Conservation (phyloP, 129 eudicot species). For the Kitagawia praeruptora region DNA sequence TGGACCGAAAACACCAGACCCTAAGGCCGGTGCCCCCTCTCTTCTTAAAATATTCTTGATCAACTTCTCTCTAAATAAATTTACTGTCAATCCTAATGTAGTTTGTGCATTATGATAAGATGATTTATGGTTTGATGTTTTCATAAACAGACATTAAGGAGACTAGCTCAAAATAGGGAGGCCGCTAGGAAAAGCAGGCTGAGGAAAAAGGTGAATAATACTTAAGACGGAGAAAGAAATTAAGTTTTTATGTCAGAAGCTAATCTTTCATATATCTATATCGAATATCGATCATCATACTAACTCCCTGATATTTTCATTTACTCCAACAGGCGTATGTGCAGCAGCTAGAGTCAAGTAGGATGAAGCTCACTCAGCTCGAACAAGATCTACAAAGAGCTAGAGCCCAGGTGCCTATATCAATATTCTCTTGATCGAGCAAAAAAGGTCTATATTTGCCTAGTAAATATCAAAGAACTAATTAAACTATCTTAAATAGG, state of each 20-base stretch:
- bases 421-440: too few relatives aligned
- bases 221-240: neutral
- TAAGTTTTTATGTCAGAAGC: neutral
- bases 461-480: too few relatives aligned
- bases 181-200: slow-evolving; percentile 99
- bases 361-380: slow-evolving; percentile 85
- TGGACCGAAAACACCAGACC: slow-evolving; percentile 89
- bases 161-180: slow-evolving; percentile 98
- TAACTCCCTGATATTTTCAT: slow-evolving; percentile 16
- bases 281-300: too few relatives aligned
- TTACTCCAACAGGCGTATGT: slow-evolving; percentile 77
- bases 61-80: neutral
- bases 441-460: too few relatives aligned
- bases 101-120: neutral
- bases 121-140: slow-evolving; percentile 13
- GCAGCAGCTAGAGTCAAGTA: slow-evolving; percentile 93
- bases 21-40: slow-evolving; percentile 49
- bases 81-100: neutral
- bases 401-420: slow-evolving; percentile 56
- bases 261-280: neutral
- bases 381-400: slow-evolving; percentile 96
- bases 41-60: neutral
- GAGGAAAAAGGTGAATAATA: slow-evolving; percentile 63
- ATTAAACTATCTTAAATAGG: slow-evolving; percentile 26
- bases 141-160: slow-evolving; percentile 69